Evolutionary conservation across 2,329 filamentous ascomycete genomes (phyloP).

Genomic region (Cladosporium phlei): DNA sequence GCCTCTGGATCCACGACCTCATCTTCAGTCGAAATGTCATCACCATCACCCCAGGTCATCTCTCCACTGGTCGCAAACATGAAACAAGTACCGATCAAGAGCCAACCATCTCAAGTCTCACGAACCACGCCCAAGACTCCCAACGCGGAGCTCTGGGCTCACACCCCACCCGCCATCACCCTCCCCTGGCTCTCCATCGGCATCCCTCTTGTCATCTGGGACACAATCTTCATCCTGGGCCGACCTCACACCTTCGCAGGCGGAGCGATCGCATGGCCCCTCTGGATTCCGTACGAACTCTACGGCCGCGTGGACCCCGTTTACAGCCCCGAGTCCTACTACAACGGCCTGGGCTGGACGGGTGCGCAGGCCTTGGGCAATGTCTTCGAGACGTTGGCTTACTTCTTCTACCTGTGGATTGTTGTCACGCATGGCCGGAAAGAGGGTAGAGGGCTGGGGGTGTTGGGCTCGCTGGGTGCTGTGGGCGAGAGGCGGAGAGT

Average conservation of each 20-base stretch:
- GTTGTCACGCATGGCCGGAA: slow-evolving; percentile 41
- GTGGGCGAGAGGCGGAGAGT: slow-evolving; percentile 49
- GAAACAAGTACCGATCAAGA: slow-evolving; percentile 1
- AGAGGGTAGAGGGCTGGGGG: slow-evolving; percentile 34
- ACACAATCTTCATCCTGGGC: slow-evolving; percentile 70
- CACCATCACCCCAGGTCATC: slow-evolving; percentile 5
- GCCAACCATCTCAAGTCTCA: neutral
- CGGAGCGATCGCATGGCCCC: slow-evolving; percentile 63
- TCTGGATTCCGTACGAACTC: slow-evolving; percentile 74
- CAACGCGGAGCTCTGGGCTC: slow-evolving; percentile 43
- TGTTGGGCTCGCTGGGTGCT: slow-evolving; percentile 43
- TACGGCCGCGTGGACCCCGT: slow-evolving; percentile 76
- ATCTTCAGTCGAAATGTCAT: neutral
- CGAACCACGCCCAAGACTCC: slow-evolving; percentile 9
- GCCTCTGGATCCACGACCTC: slow-evolving; percentile 13
- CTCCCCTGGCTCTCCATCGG: slow-evolving; percentile 70
- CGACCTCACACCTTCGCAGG: slow-evolving; percentile 80
- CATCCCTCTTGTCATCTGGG: slow-evolving; percentile 76
- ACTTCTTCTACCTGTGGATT: slow-evolving; percentile 57
- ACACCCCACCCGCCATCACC: slow-evolving; percentile 56
- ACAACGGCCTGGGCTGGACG: slow-evolving; percentile 68
- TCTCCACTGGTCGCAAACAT: slow-evolving; percentile 1
- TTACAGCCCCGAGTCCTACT: slow-evolving; percentile 71
- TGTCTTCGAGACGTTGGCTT: slow-evolving; percentile 61
- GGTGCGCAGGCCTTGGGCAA: slow-evolving; percentile 69